Conservation (phyloP, 352 stramenopile species). For the Phytophthora litchii region DNA sequence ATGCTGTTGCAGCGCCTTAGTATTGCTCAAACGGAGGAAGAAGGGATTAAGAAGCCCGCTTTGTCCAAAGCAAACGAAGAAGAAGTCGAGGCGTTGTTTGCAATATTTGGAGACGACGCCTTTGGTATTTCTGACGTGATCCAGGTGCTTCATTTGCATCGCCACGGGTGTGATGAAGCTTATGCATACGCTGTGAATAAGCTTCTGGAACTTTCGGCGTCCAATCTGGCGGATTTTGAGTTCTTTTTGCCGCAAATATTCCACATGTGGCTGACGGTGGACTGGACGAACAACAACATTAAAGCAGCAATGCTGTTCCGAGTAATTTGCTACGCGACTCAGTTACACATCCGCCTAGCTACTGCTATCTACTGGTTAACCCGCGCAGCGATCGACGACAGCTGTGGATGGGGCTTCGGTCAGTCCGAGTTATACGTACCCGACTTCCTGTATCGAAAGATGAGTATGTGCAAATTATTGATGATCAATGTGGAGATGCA, state of each 20-base stretch:
- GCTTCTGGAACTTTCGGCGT: conserved; percentile 62
- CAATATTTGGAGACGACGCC: conserved; percentile 53
- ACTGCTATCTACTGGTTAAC: conserved; percentile 84
- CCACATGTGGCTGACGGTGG: conserved; percentile 83
- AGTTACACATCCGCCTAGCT: conserved; percentile 80
- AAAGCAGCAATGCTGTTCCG: conserved; percentile 80
- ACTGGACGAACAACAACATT: conserved; percentile 75
- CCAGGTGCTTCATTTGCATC: conserved; percentile 82
- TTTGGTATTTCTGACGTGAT: conserved; percentile 84
- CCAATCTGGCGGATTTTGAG: conserved; percentile 80
- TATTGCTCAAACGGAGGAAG: conserved; percentile 45
- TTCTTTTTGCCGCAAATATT: conserved; percentile 88
- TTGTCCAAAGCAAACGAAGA: conserved; percentile 63
- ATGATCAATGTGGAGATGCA: conserved; percentile 88
- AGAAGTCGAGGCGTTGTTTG: conserved; percentile 59
- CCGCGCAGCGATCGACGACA: conserved; percentile 77
- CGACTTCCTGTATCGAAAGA: conserved; percentile 78
- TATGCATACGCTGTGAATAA: conserved; percentile 77
- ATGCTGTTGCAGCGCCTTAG: conserved; percentile 72
- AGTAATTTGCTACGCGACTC: conserved; percentile 71
- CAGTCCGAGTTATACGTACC: conserved; percentile 78
- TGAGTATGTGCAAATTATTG: conserved; percentile 82
- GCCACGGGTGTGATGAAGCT: conserved; percentile 74
- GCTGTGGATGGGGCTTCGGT: conserved; percentile 80
- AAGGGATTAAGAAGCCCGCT: conserved; percentile 38